Evolutionary conservation across 1,139 yeast genomes (phyloP), one percentile per base, ranked within the genome.

Genomic region (Scheffersomyces quercinus): DNA sequence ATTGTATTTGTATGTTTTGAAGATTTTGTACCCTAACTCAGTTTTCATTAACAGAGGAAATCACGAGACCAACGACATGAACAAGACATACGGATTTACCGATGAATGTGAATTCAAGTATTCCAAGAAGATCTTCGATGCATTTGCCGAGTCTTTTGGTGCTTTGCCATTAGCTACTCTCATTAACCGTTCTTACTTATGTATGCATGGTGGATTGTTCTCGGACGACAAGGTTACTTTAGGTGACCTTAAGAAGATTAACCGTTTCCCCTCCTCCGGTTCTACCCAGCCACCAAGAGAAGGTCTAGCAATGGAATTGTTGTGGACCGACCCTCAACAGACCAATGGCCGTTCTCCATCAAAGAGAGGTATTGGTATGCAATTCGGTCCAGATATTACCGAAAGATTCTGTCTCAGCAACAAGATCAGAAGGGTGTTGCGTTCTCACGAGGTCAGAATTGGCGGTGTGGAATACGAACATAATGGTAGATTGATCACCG

Each of bases 21-120:
- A 93, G 68, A 73, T 90, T 35, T 65, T 87, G 36, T 86, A 77
- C 59, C 99, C 99, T n/a, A 59, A 67, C 4, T 74, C 79, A 39
- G 67, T 93, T 41, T 90, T 70, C 65, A 65, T 93, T 51, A 93
- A 93, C 68, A 79, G 99, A 59, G 99, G 99, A 29, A 93, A 93
- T 63, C 99, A 93, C 64, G 99, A 95, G 66, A 90, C 98, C 1
- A 87, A 87, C 58, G 96, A 88, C 58, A 93, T 93, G 99, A 95
- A 95, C 70, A 88, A 87, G 62, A 89, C 95, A 28, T 93, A 95
- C 59, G 99, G 99, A 0, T 93, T 93, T 63, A 88, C 90, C 54
- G 98, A 95, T 55, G 99, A 93, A 65, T 89, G 97, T 70, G 93
- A 88, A 64, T 83, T 82, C 60, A 93, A 93, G 64, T 93, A 90